These are phyloP conservation scores for Mycena sanguinolenta DNA, from an alignment of 768 basidiomycete species.

Conservation along the genomic window DNA sequence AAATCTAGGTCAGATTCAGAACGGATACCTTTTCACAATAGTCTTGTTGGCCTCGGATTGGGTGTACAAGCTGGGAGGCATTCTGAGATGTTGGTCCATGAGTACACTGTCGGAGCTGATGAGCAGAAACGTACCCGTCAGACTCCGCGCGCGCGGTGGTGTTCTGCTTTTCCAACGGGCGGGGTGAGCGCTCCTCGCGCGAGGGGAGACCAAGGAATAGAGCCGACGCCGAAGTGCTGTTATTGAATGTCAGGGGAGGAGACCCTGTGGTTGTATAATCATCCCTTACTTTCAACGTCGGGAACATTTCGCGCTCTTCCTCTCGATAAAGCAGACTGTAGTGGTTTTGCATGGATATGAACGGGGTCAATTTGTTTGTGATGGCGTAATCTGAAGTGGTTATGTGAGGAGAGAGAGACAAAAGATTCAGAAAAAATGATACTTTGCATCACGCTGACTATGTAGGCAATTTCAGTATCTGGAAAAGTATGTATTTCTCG, in stretches of 20 bases:
- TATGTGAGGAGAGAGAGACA: background rate
- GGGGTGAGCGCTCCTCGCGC: constrained; percentile 63
- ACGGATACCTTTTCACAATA: constrained; percentile 19
- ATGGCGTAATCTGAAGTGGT: constrained; percentile 67
- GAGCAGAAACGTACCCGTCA: constrained; percentile 46
- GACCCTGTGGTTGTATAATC: background rate
- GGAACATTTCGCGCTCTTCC: constrained; percentile 76
- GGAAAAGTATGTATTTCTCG: background rate
- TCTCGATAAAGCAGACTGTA: constrained; percentile 74
- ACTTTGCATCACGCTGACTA: constrained; percentile 73
- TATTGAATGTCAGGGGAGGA: background rate
- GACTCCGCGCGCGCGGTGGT: constrained; percentile 54
- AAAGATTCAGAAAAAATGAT: background rate
- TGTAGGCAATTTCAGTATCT: background rate
- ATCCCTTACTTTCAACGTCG: constrained; percentile 59
- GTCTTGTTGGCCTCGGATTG: constrained; percentile 34
- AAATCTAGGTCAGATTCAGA: background rate
- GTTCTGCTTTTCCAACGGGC: constrained; percentile 43
- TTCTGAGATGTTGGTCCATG: constrained; percentile 3
- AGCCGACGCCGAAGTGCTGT: constrained; percentile 65
- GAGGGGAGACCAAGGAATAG: constrained; percentile 73
- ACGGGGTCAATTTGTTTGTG: constrained; percentile 66
- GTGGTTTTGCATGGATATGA: constrained; percentile 81
- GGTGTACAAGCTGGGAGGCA: constrained; percentile 20
- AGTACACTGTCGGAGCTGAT: background rate